Evolutionary conservation across 1,139 yeast genomes (phyloP).

Genomic region (Meyerozyma carpophila): DNA sequence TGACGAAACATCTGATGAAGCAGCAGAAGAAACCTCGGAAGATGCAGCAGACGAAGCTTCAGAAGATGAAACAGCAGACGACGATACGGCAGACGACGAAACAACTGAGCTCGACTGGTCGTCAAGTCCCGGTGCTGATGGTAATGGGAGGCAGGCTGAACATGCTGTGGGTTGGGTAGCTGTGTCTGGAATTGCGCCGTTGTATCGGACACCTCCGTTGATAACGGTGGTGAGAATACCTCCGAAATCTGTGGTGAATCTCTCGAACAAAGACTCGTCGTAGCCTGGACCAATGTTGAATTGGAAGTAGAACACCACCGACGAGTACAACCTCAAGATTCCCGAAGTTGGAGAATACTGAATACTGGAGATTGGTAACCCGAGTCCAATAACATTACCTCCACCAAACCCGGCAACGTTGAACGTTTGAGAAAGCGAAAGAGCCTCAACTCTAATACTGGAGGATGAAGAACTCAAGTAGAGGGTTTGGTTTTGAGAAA

Average conservation of each 20-base stretch:
- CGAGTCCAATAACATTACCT: slow-evolving; percentile 23
- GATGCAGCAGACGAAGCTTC: not conserved
- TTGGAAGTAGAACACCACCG: slow-evolving; percentile 9
- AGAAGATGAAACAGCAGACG: not conserved
- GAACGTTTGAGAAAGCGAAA: slow-evolving; percentile 16
- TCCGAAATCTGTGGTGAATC: slow-evolving; percentile 12
- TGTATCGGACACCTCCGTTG: slow-evolving; percentile 15
- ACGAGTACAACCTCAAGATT: slow-evolving; percentile 14
- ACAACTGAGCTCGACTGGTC: not conserved
- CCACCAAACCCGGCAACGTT: slow-evolving; percentile 27
- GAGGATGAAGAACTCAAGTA: slow-evolving; percentile 17
- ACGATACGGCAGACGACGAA: not conserved
- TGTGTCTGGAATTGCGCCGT: slow-evolving; percentile 15
- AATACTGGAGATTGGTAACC: slow-evolving; percentile 11
- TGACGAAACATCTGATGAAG: not conserved
- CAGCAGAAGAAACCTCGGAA: not conserved
- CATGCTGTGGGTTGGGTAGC: slow-evolving; percentile 13
- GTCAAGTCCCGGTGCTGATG: slow-evolving; percentile 1
- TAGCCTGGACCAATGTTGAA: slow-evolving; percentile 22
- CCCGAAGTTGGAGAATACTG: slow-evolving; percentile 15
- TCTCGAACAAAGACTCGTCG: slow-evolving; percentile 5
- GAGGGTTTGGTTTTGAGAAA: slow-evolving; percentile 17
- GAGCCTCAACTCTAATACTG: slow-evolving; percentile 14
- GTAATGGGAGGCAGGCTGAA: slow-evolving; percentile 6
- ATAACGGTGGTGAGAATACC: slow-evolving; percentile 6